Base-by-base conservation (phyloP, 192 early-diverging fungal species). In the Cetraspora pellucida region DNA sequence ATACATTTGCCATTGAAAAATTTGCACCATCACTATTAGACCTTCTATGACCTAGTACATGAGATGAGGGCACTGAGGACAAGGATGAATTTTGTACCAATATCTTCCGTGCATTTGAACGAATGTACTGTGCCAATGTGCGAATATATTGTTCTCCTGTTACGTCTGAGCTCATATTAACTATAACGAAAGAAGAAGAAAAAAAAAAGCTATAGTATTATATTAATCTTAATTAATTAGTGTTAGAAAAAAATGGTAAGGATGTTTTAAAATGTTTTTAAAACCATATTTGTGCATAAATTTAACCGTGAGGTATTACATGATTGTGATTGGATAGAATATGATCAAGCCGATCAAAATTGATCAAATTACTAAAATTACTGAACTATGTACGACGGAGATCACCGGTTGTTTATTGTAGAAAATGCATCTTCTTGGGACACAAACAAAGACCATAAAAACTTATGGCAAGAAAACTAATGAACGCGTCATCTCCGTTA, bases 81-180 rank as follows among this genome's bases (percentile, higher is more conserved):
- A 14, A 65, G 31, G 37, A 60, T 21, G 17, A 66, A 21, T 10
- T 57, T 25, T 10, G 10, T 13, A 69, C 68, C 6, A 81, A 66
- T n/a, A 89, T 77, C n/a, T 80, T 75, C 31, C 79, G 70, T 63
- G 87, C 83, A 73, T 89, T 89, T 8, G 83, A 68, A 58, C 85
- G 86, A 25, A 89, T 67, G 59, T 87, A 87, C 45, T 89, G 87
- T 28, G 84, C 79, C 14, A 89, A 72, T 14, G 84, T 89, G 74
- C 87, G 84, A 67, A 89, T 77, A 77, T 83, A 89, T 74, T 85
- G 82, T 65, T 89, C 87, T 74, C 84, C 83, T 52, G 80, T 59
- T 60, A 86, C 75, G 30, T 68, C 45, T 21, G 78, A 37, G 28
- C 31, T 27, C 14, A 21, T 11, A 19, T n/a, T 65, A 61, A 61